Base-by-base conservation (phyloP, 2,329 filamentous ascomycete genomes). In the Neopestalotiopsis clavispora region DNA sequence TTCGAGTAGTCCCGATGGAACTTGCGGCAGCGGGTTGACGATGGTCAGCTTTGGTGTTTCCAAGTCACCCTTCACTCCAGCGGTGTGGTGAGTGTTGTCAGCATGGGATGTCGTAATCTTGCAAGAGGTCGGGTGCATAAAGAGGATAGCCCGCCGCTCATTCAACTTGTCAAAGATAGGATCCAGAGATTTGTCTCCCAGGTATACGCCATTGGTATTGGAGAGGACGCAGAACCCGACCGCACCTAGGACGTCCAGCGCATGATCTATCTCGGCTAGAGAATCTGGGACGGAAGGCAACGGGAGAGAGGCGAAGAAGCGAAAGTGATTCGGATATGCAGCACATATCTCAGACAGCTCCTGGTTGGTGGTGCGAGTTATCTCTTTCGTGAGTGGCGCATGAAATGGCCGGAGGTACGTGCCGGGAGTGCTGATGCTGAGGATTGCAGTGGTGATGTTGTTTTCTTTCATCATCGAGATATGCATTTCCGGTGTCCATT, bases 131-230 rank as follows among this genome's bases (percentile, higher is more conserved):
- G 61, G 61, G 12, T 65, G 61, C 61, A 52, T 45, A 23, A 65
- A 65, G 2, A 65, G 34, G 6, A 52, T 30, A 52, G 61, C 61
- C 28, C 49, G 20, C n/a, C 20, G 61, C 40, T 65, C 61, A 45
- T 65, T 65, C 1, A 65, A 52, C 13, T 52, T 65, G 20, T 65
- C 61, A 2, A 65, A 65, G 23, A 65, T n/a, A 13, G 34, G 34
- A 65, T 65, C 61, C n/a, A 65, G 40, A 52, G n/a, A 9, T 65
- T 65, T 65, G 61, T 65, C 61, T 2, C 61, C 61, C 2, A 65
- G 34, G 61, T 65, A 65, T 3, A 65, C 61, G 34, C 61, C 61
- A 14, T 65, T 65, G 34, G 61, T 40, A 40, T 65, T 65, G 23
- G 61, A 52, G 20, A 65, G 61, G 40, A 52, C 61, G 40, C 61